phyloP scores from a whole-genome alignment of 2,329 filamentous ascomycete genomes.

The Sarocladium oryzae region DNA sequence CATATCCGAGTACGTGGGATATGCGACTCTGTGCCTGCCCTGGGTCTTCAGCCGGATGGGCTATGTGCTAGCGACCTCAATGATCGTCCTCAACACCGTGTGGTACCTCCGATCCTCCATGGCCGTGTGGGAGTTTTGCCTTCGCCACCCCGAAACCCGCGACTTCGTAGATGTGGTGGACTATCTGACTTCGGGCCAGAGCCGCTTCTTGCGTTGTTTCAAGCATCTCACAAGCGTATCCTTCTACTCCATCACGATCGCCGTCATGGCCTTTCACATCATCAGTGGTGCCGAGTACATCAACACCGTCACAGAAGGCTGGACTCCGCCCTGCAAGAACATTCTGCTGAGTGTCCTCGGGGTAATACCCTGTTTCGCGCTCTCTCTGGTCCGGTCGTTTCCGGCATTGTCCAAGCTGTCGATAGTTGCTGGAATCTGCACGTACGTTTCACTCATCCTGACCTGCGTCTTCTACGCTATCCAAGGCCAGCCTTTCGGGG shows the following conservation, averaged over 20 bases:
- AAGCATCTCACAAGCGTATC: not conserved
- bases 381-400: constrained; percentile 7
- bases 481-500: not conserved
- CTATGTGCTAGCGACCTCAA: not conserved
- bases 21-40: not conserved
- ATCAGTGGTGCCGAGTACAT: constrained; percentile 5
- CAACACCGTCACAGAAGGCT: not conserved
- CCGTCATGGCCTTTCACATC: constrained; percentile 5
- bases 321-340: constrained; percentile 3
- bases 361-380: not conserved
- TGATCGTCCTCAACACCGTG: not conserved
- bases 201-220: not conserved
- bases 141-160: not conserved
- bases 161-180: constrained; percentile 8
- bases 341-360: not conserved
- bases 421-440: not conserved
- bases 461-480: not conserved
- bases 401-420: not conserved
- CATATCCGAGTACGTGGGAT: not conserved
- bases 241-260: constrained; percentile 11
- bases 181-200: not conserved
- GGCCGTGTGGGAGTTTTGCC: constrained; percentile 6
- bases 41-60: constrained; percentile 6
- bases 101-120: not conserved
- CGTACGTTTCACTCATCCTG: not conserved